Evolutionary conservation across 805 yeast species (phyloP).

Genomic region (Geotrichum ghanense): DNA sequence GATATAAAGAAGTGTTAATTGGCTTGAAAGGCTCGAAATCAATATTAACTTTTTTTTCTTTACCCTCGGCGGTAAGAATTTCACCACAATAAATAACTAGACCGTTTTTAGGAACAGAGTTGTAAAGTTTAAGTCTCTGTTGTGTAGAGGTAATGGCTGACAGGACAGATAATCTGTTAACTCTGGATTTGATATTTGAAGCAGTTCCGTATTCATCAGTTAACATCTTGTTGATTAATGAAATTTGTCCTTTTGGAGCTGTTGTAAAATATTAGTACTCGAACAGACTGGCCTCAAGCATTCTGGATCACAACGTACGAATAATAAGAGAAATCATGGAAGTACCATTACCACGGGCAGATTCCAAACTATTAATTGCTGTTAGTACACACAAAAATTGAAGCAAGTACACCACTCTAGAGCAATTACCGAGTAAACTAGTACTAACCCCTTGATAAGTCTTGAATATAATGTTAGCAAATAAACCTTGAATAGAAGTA

Average conservation of each 20-base stretch:
- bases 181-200: conserved; percentile 94
- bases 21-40: conserved; percentile 99
- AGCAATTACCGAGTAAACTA: not conserved
- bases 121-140: conserved; percentile 86
- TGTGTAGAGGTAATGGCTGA: conserved; percentile 98
- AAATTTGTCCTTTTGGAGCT: conserved; percentile 85
- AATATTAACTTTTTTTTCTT: conserved; percentile 90
- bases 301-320: conserved; percentile 23
- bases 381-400: no score
- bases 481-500: no score
- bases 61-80: conserved; percentile 92
- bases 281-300: conserved; percentile 3
- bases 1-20: conserved; percentile 88
- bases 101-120: conserved; percentile 86
- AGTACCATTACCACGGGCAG: conserved; percentile 97
- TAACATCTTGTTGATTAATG: conserved; percentile 78
- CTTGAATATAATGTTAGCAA: conserved; percentile 5
- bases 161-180: conserved; percentile 86
- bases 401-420: no score
- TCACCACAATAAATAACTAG: conserved; percentile 97
- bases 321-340: conserved; percentile 95
- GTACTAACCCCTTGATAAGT: conserved; percentile 21
- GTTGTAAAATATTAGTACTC: not conserved
- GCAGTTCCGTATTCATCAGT: conserved; percentile 99
- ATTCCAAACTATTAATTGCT: conserved; percentile 63